Evolutionary conservation across 2,329 filamentous ascomycete genomes (phyloP).

Genomic region (Sclerotinia subarctica): DNA sequence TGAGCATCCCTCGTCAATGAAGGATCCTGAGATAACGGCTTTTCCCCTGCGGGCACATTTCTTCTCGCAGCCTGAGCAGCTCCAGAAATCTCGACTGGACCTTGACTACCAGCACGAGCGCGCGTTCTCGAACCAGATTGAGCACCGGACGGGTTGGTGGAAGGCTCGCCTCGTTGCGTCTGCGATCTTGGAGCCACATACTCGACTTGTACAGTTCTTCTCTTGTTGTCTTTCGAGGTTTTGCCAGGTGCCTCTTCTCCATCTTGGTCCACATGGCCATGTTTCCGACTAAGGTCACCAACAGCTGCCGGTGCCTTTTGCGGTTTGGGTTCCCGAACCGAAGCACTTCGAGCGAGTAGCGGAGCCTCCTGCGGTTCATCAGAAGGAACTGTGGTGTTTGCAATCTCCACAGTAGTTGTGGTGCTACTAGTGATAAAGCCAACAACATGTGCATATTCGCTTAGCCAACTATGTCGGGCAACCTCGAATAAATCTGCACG

Average conservation of each 20-base stretch:
- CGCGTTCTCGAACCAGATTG: constrained; percentile 46
- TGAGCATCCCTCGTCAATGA: constrained; percentile 48
- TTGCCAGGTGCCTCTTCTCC: constrained; percentile 62
- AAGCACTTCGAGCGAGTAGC: constrained; percentile 77
- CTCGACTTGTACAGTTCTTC: constrained; percentile 93
- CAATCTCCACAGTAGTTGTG: constrained; percentile 80
- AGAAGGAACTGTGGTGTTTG: constrained; percentile 67
- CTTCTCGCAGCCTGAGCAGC: constrained; percentile 36
- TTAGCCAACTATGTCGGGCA: constrained; percentile 95
- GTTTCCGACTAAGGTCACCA: constrained; percentile 67
- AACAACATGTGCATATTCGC: constrained; percentile 94
- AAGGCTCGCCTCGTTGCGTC: constrained; percentile 61
- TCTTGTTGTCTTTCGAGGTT: constrained; percentile 74
- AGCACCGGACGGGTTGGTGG: constrained; percentile 30
- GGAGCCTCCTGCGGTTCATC: constrained; percentile 57
- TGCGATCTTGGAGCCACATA: constrained; percentile 90
- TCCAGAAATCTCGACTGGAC: constrained; percentile 45
- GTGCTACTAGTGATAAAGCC: constrained; percentile 96
- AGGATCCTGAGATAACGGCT: constrained; percentile 59
- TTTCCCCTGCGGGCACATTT: constrained; percentile 48
- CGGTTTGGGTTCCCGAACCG: constrained; percentile 83
- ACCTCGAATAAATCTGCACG: constrained; percentile 96
- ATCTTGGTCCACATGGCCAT: constrained; percentile 69
- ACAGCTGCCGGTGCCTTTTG: constrained; percentile 52
- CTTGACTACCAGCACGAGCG: constrained; percentile 53